Evolutionary conservation across 1,139 yeast genomes (phyloP), one percentile per base, ranked within the genome.

Genomic region (Saccharomyces hybrid): DNA sequence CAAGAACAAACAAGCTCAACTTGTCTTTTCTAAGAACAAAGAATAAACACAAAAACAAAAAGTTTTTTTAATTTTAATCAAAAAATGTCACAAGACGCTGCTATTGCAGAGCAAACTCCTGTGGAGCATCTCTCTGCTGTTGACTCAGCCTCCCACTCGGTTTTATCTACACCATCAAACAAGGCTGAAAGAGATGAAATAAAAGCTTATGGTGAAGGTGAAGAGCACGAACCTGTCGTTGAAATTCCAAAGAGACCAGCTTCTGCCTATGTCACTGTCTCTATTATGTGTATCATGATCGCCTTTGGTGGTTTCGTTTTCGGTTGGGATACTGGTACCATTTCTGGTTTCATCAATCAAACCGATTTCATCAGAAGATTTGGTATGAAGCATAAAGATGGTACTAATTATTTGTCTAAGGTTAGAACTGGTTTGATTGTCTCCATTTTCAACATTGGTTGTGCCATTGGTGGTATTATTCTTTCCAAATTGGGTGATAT

Each of bases 291-390:
- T 71, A 70, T 62, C 69, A 72, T 65, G 75, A 81, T 75, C 55
- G 84, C 86, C 57, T 80, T 82, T 60, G 86, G 84, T 71, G 87
- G 87, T 68, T 75, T 81, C 65, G 80, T 83, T 59, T 84, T 77
- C 66, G 88, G 88, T 61, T 83, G 82, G 78, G 88, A 83, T 72
- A 83, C 88, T 34, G 89, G 89, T 73, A 82, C 88, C 63, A 83
- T 84, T 68, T 79, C 85, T 34, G 93, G 93, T 66, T 82, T 85
- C 62, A 77, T 85, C 66, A 83, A 83, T 65, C 83, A 84, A 88
- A 70, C 78, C 5, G 81, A 81, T 62, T 88, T 83, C 66, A 73
- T 70, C 54, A 64, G 66, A 44, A 74, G 79, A 60, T 85, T 83
- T 58, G 82, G 81, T 62, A 52, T 23, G 29, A 50, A 44, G 58